phyloP scores from a whole-genome alignment of 306 rosid species.

The Corylus americana region DNA sequence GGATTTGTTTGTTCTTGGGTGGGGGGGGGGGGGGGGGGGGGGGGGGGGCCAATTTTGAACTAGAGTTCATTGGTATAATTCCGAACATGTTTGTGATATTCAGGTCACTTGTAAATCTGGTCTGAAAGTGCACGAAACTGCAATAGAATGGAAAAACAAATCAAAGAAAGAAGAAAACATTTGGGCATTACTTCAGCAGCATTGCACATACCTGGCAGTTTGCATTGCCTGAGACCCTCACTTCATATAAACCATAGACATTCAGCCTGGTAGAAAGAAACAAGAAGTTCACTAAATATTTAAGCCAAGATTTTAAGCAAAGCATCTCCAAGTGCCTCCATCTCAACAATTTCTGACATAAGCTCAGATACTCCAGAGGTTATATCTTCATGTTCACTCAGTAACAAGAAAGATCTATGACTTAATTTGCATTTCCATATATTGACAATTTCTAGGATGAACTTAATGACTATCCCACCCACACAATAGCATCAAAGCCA shows the following conservation, averaged over 20 bases:
- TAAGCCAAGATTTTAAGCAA: constrained; percentile 1
- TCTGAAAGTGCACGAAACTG: constrained; percentile 93
- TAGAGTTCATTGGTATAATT: neutral
- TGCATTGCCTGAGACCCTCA: constrained; percentile 90
- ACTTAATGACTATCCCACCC: neutral
- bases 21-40: neutral
- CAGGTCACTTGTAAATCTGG: constrained; percentile 74
- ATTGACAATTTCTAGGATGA: neutral
- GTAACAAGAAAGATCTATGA: neutral
- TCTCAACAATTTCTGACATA: neutral
- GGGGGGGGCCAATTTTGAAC: too few species aligned
- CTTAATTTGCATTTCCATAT: neutral
- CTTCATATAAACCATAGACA: constrained; percentile 73
- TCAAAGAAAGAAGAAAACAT: constrained; percentile 7
- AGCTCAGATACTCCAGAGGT: neutral
- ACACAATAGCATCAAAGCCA: neutral
- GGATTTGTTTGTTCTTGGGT: neutral
- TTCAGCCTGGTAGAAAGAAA: constrained; percentile 52
- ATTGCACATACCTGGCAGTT: constrained; percentile 76
- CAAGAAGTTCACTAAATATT: constrained; percentile 13
- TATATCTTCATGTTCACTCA: neutral
- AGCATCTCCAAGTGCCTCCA: neutral
- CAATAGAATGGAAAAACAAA: constrained; percentile 28
- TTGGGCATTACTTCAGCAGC: constrained; percentile 11
- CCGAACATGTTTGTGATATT: constrained; percentile 79